Evolutionary conservation across 495 filamentous ascomycete genomes (phyloP).

Genomic region (Penicillium robsamsonii): DNA sequence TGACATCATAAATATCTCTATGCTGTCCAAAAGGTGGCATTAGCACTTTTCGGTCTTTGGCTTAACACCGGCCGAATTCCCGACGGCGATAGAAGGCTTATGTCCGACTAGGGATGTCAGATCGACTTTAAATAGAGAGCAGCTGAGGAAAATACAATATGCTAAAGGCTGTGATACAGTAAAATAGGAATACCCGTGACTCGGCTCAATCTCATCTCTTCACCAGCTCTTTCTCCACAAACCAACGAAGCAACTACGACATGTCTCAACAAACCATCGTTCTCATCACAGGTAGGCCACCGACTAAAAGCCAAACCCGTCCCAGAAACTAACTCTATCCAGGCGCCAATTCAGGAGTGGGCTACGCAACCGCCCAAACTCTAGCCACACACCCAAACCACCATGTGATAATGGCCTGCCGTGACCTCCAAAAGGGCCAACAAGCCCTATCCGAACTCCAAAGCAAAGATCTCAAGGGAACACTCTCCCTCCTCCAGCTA

Average conservation of each 20-base stretch:
- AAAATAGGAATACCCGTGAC: neutral
- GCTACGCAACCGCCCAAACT: constrained; percentile 27
- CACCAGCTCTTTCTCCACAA: neutral
- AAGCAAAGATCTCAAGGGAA: constrained; percentile 17
- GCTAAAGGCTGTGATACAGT: neutral
- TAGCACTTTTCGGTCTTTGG: neutral
- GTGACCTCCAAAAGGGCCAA: constrained; percentile 23
- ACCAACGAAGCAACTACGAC: neutral
- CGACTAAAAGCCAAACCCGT: neutral
- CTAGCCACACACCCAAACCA: constrained; percentile 19
- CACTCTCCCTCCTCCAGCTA: constrained; percentile 24
- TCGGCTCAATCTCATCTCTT: neutral
- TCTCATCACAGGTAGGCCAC: constrained; percentile 2
- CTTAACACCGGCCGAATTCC: neutral
- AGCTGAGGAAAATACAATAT: neutral
- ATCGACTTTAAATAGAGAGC: neutral
- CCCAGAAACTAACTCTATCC: neutral
- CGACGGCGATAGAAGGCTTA: neutral
- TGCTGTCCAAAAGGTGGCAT: neutral
- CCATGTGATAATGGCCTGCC: constrained; percentile 33
- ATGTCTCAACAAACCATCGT: constrained; percentile 5
- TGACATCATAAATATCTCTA: constrained; percentile 5
- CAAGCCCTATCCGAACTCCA: constrained; percentile 20
- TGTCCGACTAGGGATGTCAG: neutral
- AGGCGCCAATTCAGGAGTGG: constrained; percentile 36